phyloP scores from a whole-genome alignment of 2,329 filamentous ascomycete genomes.

The Fusarium verticillioides region DNA sequence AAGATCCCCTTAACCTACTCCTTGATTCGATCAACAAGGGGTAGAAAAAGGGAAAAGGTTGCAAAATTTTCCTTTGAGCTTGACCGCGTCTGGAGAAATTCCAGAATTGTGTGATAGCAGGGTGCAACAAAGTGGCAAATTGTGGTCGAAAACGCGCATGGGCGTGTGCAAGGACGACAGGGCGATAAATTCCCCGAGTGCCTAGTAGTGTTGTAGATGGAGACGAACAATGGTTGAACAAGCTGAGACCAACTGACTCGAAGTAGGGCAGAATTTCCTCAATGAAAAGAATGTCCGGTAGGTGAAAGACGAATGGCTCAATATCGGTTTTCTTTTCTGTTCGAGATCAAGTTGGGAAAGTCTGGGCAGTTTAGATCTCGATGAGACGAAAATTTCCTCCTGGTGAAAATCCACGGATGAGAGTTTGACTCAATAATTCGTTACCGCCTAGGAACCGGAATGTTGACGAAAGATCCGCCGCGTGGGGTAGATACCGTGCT shows the following conservation, averaged over 20 bases:
- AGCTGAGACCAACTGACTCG: conserved; percentile 12
- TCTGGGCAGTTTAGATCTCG: conserved; percentile 33
- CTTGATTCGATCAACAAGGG: conserved; percentile 39
- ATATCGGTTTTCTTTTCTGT: conserved; percentile 25
- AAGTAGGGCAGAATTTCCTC: conserved; percentile 14
- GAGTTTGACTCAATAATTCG: conserved; percentile 36
- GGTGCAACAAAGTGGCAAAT: conserved; percentile 45
- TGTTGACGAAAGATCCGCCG: conserved; percentile 36
- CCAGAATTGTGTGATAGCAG: conserved; percentile 45
- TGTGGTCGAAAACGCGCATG: conserved; percentile 36
- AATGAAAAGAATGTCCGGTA: conserved; percentile 4
- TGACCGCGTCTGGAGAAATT: conserved; percentile 40
- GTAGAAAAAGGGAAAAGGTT: conserved; percentile 20
- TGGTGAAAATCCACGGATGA: conserved; percentile 34
- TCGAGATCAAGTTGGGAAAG: conserved; percentile 27
- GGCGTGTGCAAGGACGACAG: conserved; percentile 46
- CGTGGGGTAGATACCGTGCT: conserved; percentile 43
- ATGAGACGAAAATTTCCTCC: conserved; percentile 38
- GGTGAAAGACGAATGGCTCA: conserved; percentile 12
- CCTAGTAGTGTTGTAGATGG: conserved; percentile 26
- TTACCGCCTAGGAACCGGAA: conserved; percentile 42
- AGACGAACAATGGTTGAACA: conserved; percentile 24
- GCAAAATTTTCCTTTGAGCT: conserved; percentile 41
- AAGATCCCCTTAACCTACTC: conserved; percentile 38
- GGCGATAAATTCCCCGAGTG: conserved; percentile 41